Conservation (phyloP, 768 basidiomycete species). For the Hydnomerulius pinastri region DNA sequence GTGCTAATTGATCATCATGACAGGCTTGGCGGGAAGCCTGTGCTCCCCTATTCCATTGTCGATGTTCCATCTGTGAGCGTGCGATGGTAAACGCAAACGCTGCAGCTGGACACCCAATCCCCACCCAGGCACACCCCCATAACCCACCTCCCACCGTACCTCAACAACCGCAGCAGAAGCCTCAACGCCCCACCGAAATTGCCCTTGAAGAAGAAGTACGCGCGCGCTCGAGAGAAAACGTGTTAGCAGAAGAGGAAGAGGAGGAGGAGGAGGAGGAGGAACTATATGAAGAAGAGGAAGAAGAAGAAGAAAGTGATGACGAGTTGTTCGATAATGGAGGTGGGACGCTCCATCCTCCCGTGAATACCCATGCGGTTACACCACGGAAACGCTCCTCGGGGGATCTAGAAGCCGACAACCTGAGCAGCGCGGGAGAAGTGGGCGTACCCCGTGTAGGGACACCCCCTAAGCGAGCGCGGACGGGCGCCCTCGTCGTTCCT, state of each 20-base stretch:
- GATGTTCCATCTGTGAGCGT: constrained; percentile 73
- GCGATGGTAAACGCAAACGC: constrained; percentile 56
- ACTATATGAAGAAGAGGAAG: constrained; percentile 19
- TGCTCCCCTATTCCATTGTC: constrained; percentile 68
- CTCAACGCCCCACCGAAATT: constrained; percentile 21
- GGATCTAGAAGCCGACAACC: constrained; percentile 36
- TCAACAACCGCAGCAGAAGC: constrained; percentile 14
- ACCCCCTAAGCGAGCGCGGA: constrained; percentile 44
- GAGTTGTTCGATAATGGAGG: constrained; percentile 9
- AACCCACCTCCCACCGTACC: constrained; percentile 12
- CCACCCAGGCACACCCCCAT: constrained; percentile 23
- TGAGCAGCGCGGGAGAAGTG: background rate
- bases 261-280: constrained; percentile 34
- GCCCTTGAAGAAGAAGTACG: constrained; percentile 29
- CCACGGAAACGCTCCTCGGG: constrained; percentile 40
- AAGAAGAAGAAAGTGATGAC: constrained; percentile 34
- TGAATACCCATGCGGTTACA: constrained; percentile 14
- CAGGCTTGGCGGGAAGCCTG: constrained; percentile 79
- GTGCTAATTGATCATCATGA: constrained; percentile 3
- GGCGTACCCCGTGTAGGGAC: constrained; percentile 26
- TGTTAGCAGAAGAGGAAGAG: constrained; percentile 27
- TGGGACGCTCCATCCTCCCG: constrained; percentile 7
- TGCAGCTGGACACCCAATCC: constrained; percentile 38
- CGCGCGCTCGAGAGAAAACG: constrained; percentile 17
- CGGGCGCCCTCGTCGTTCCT: constrained; percentile 11